phyloP scores from a whole-genome alignment of 106 monocot genomes.

The Apostasia shenzhenica region DNA sequence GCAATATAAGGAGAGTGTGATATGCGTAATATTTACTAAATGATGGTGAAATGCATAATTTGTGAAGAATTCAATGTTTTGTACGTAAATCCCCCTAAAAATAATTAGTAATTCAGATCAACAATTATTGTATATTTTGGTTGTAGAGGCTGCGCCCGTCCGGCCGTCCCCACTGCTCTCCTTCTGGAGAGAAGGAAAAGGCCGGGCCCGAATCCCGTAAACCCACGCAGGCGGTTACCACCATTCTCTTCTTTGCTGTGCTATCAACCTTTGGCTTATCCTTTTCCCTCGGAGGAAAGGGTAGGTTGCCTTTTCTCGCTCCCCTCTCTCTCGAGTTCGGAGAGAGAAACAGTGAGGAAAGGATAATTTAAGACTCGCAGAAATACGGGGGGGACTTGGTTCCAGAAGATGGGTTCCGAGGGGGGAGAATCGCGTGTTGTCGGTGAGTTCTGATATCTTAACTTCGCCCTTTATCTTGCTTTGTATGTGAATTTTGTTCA shows the following conservation, averaged over 20 bases:
- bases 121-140: too few species aligned
- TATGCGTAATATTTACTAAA: too few species aligned
- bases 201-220: not conserved
- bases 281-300: not conserved
- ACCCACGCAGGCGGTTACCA: conserved; percentile 3
- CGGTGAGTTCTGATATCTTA: conserved; percentile 2
- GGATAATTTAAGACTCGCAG: too few species aligned
- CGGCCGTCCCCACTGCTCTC: not conserved
- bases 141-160: too few species aligned
- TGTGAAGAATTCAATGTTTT: too few species aligned
- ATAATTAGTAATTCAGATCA: too few species aligned
- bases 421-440: conserved; percentile 7
- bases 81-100: too few species aligned
- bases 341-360: not conserved
- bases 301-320: not conserved
- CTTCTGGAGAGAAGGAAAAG: conserved; percentile 1
- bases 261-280: not conserved
- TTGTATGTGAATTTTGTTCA: not conserved
- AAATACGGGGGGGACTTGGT: not conserved
- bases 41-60: too few species aligned
- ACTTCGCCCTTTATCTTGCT: not conserved
- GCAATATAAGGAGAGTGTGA: too few species aligned
- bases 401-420: conserved; percentile 6
- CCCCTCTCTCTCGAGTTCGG: not conserved
- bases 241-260: not conserved